Conservation (phyloP, 2,329 filamentous ascomycete genomes). For the Colletotrichum gigasporum region DNA sequence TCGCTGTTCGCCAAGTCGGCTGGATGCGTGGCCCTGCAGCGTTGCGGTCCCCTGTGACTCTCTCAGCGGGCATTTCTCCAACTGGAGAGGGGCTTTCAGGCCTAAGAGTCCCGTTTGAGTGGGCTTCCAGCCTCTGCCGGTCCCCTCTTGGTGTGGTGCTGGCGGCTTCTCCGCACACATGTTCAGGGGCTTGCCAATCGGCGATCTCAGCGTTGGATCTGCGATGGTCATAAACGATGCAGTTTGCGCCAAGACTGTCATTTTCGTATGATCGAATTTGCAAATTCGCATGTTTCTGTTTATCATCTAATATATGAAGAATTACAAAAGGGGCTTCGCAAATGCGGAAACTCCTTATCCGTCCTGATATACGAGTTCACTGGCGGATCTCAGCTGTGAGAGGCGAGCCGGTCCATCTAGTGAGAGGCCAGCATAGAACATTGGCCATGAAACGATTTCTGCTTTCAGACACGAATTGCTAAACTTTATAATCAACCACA, state of each 20-base stretch:
- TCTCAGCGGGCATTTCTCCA: too few relatives aligned
- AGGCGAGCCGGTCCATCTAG: too few relatives aligned
- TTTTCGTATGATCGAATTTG: not conserved
- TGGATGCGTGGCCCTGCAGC: slow-evolving; percentile 13
- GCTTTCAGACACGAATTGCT: too few relatives aligned
- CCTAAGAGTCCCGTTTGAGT: slow-evolving; percentile 7
- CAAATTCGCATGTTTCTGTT: not conserved
- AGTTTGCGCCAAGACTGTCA: not conserved
- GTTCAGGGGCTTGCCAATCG: not conserved
- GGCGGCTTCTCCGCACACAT: slow-evolving; percentile 11
- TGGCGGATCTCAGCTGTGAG: too few relatives aligned
- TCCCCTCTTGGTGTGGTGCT: not conserved
- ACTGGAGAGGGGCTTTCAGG: too few relatives aligned
- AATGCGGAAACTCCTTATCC: too few relatives aligned
- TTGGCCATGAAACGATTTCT: too few relatives aligned
- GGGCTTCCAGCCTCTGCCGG: not conserved
- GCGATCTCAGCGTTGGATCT: slow-evolving; percentile 16
- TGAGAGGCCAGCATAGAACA: too few relatives aligned
- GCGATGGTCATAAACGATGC: not conserved
- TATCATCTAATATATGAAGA: not conserved
- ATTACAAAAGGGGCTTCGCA: too few relatives aligned
- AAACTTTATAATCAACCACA: too few relatives aligned
- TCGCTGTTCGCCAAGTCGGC: slow-evolving; percentile 24
- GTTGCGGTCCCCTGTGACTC: not conserved
- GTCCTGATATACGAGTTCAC: too few relatives aligned